These are phyloP conservation scores for Smithsoniella earleae DNA, from an alignment of 163 green algal species.

Conservation along the genomic window DNA sequence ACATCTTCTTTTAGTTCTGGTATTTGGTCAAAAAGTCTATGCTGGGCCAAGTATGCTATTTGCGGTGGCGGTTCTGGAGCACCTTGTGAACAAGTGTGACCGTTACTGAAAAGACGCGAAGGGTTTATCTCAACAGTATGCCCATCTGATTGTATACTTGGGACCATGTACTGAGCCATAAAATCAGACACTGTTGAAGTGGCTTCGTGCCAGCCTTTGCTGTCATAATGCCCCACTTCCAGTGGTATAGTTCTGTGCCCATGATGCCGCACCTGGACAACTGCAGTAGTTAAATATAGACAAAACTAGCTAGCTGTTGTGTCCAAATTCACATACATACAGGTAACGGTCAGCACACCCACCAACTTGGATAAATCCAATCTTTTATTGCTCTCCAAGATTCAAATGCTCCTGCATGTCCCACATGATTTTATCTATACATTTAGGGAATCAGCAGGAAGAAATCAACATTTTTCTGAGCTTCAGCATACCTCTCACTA, in stretches of 20 bases:
- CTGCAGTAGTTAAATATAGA: too few species aligned
- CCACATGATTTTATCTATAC: neutral
- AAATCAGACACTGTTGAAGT: conserved; percentile 29
- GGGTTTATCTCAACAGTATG: neutral
- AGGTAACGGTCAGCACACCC: too few species aligned
- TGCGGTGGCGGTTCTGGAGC: too few species aligned
- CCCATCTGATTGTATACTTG: conserved; percentile 14
- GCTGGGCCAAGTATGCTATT: conserved; percentile 35
- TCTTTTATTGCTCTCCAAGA: conserved; percentile 17
- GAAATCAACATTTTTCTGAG: too few species aligned
- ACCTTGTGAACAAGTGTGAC: neutral
- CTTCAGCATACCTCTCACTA: conserved; percentile 4
- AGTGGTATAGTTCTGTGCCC: conserved; percentile 24
- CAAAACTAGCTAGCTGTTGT: too few species aligned
- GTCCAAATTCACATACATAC: too few species aligned
- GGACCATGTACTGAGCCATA: conserved; percentile 21
- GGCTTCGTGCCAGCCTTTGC: conserved; percentile 25
- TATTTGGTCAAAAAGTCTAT: conserved; percentile 32
- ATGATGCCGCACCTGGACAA: too few species aligned
- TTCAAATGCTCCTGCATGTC: neutral
- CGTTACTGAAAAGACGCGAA: neutral
- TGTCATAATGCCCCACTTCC: conserved; percentile 15
- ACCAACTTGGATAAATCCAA: conserved; percentile 8
- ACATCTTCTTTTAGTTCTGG: conserved; percentile 12
- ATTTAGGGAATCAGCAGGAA: too few species aligned